Evolutionary conservation across 2,329 filamentous ascomycete species (phyloP).

Genomic region (Phoma herbarum): DNA sequence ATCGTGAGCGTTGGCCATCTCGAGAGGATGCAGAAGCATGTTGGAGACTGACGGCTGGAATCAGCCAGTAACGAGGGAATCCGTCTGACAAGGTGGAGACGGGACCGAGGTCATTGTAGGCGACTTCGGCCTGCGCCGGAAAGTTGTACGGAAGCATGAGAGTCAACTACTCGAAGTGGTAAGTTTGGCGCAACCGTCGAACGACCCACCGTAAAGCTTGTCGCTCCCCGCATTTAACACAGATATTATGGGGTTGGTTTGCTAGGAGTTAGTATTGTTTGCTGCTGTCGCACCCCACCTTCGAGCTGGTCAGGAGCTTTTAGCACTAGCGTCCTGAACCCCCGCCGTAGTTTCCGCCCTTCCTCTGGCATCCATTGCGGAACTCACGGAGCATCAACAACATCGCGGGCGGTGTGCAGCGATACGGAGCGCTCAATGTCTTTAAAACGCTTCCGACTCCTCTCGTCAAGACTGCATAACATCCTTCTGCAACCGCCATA

Average conservation of each 20-base stretch:
- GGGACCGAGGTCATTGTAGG: constrained; percentile 1
- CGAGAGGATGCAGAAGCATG: not conserved
- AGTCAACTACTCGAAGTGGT: not conserved
- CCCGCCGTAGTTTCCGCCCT: constrained; percentile 1
- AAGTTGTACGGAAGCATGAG: not conserved
- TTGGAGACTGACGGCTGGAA: not conserved
- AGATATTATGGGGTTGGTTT: not conserved
- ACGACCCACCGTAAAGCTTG: constrained; percentile 2
- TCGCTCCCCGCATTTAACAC: not conserved
- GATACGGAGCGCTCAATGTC: not conserved
- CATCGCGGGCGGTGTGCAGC: not conserved
- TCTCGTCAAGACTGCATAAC: not conserved
- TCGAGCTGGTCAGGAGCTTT: not conserved
- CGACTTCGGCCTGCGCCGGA: not conserved
- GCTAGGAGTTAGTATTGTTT: not conserved
- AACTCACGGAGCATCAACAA: not conserved
- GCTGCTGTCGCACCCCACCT: not conserved
- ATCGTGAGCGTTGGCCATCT: not conserved
- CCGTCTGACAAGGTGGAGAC: not conserved
- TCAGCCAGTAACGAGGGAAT: constrained; percentile 8
- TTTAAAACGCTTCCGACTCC: not conserved
- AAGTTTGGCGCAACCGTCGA: not conserved
- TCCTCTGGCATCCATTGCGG: not conserved
- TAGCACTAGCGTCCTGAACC: not conserved
- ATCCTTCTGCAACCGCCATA: not conserved